These are phyloP conservation scores for Priceomyces medius DNA, from an alignment of 805 yeast species.

Conservation along the genomic window DNA sequence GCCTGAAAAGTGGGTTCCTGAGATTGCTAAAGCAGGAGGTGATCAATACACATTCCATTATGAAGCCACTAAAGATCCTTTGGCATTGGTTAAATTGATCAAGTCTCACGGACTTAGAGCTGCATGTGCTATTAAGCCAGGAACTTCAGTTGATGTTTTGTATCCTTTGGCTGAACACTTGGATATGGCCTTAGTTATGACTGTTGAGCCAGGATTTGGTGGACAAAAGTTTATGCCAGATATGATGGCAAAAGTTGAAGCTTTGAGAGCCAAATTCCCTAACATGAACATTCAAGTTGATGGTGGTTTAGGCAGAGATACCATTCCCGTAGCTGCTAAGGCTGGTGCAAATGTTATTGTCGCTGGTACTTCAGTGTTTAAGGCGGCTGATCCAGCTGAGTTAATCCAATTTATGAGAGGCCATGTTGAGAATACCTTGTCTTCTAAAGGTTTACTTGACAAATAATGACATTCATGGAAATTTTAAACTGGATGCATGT, in stretches of 20 bases:
- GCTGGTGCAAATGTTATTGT: constrained; percentile 99
- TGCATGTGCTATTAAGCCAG: constrained; percentile 93
- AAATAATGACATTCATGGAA: constrained; percentile 1
- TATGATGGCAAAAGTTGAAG: constrained; percentile 94
- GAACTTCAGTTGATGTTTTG: constrained; percentile 81
- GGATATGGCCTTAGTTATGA: constrained; percentile 97
- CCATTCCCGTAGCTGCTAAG: constrained; percentile 82
- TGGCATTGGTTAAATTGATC: constrained; percentile 70
- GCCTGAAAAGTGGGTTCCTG: constrained; percentile 93
- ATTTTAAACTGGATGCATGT: background rate
- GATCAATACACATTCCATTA: constrained; percentile 95
- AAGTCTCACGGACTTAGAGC: constrained; percentile 83
- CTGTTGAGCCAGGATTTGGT: constrained; percentile 99
- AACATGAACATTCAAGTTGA: constrained; percentile 89
- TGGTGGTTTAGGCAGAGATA: constrained; percentile 89
- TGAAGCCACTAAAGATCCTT: constrained; percentile 84
- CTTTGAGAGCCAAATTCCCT: constrained; percentile 71
- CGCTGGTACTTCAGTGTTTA: constrained; percentile 93
- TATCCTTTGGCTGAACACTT: constrained; percentile 70
- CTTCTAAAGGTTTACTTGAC: constrained; percentile 41
- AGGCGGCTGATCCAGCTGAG: constrained; percentile 74
- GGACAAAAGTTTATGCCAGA: constrained; percentile 94
- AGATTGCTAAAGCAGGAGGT: constrained; percentile 90
- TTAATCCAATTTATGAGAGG: constrained; percentile 69
- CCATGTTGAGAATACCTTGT: constrained; percentile 54